Evolutionary conservation across 169 alveolate genomes (phyloP).

Genomic region (Plasmodium malariae): DNA sequence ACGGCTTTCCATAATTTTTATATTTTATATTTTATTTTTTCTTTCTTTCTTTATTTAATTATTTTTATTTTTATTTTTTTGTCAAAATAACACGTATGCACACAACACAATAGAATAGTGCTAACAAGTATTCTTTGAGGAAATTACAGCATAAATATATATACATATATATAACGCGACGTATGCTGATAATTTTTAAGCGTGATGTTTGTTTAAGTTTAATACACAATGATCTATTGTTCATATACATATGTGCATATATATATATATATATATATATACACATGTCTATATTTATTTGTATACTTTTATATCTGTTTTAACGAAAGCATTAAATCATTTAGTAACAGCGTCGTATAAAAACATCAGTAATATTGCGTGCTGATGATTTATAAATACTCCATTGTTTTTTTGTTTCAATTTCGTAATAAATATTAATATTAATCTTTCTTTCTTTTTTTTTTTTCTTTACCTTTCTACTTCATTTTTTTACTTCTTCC

Average conservation of each 20-base stretch:
- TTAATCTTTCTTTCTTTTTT: neutral
- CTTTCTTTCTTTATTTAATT: too few relatives aligned
- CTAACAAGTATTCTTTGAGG: too few relatives aligned
- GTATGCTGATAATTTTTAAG: neutral
- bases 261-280: neutral
- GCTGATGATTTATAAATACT: slow-evolving; percentile 2
- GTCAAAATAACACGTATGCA: too few relatives aligned
- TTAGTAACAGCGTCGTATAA: too few relatives aligned
- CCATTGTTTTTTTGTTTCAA: slow-evolving; percentile 8
- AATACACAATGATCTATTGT: neutral
- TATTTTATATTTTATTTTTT: too few relatives aligned
- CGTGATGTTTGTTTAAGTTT: neutral
- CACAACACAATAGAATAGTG: too few relatives aligned
- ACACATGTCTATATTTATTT: neutral
- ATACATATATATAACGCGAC: neutral
- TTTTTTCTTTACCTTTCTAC: neutral
- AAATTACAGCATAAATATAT: neutral
- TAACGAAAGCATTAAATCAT: too few relatives aligned
- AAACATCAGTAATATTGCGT: too few relatives aligned
- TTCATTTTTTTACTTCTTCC: too few relatives aligned
- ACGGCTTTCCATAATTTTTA: too few relatives aligned
- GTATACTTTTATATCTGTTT: neutral
- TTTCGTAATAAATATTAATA: neutral
- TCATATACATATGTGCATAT: neutral
- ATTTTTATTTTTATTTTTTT: too few relatives aligned